Evolutionary conservation across 2,329 filamentous ascomycete species (phyloP).

Genomic region (Cladosporium sp.): DNA sequence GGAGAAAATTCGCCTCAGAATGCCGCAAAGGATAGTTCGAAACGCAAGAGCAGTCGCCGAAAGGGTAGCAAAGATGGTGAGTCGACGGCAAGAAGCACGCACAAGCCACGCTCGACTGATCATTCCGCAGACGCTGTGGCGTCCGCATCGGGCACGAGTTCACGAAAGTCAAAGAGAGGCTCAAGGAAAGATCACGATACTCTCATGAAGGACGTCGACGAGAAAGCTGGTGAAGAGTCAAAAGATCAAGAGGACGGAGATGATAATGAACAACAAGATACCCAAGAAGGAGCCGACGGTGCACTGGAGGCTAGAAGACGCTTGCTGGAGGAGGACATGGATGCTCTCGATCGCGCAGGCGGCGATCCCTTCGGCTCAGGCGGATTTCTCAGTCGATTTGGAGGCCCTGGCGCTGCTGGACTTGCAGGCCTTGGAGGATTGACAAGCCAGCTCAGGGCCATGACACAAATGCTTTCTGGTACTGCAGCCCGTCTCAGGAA

Average conservation of each 20-base stretch:
- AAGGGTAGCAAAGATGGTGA: conserved; percentile 51
- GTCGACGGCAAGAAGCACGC: background rate
- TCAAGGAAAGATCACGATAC: conserved; percentile 32
- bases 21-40: conserved; percentile 59
- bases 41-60: conserved; percentile 70
- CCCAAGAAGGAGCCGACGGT: conserved; percentile 28
- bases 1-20: conserved; percentile 56
- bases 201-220: conserved; percentile 31
- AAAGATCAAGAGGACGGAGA: conserved; percentile 32
- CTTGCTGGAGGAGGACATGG: conserved; percentile 57
- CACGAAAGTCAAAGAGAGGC: conserved; percentile 30
- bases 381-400: conserved; percentile 64
- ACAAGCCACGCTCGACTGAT: conserved; percentile 12
- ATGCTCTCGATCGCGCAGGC: conserved; percentile 30
- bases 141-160: conserved; percentile 29
- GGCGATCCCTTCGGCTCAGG: conserved; percentile 56
- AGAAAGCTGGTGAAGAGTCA: conserved; percentile 25
- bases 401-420: conserved; percentile 19
- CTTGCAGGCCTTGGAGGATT: conserved; percentile 55
- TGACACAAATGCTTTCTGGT: conserved; percentile 89
- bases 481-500: conserved; percentile 72
- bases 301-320: conserved; percentile 60
- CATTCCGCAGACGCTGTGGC: conserved; percentile 32
- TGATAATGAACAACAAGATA: conserved; percentile 50
- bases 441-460: conserved; percentile 74